A percentile compares a stretch with the other conserved stretches of the same genome.
Conservation (phyloP, 2,329 filamentous ascomycete genomes). For the Ambrosiella cleistominuta region DNA sequence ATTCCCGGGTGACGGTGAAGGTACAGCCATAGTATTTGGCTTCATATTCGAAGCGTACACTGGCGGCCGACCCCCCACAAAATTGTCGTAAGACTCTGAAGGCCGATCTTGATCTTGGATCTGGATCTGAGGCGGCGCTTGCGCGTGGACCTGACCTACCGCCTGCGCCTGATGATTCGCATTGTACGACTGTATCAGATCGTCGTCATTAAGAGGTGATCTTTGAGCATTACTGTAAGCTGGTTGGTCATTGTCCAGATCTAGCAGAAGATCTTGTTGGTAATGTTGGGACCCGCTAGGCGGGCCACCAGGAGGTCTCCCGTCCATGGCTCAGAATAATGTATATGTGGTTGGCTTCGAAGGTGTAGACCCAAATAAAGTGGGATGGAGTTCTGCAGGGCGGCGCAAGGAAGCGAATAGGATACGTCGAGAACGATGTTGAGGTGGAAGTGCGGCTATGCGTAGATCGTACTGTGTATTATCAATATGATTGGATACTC, state of each 20-base stretch:
- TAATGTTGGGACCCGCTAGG: conserved; percentile 16
- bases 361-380: conserved; percentile 10
- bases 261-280: conserved; percentile 48
- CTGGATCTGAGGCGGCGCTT: conserved; percentile 14
- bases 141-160: conserved; percentile 1
- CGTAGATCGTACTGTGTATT: neutral
- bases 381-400: conserved; percentile 12
- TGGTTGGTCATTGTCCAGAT: conserved; percentile 54
- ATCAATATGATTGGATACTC: neutral
- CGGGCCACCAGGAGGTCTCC: conserved; percentile 32
- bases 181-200: conserved; percentile 52
- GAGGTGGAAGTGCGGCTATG: neutral
- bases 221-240: conserved; percentile 59
- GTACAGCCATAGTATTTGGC: conserved; percentile 1
- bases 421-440: neutral
- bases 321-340: conserved; percentile 35
- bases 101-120: conserved; percentile 36
- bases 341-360: conserved; percentile 17
- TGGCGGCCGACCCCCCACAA: conserved; percentile 52
- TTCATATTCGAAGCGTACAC: conserved; percentile 22
- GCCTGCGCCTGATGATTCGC: conserved; percentile 22
- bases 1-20: conserved; percentile 14
- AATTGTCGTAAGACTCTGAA: conserved; percentile 87
- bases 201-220: conserved; percentile 65
- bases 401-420: neutral